Percentiles rank a stretch among this genome's conserved stretches.
Conservation (phyloP, 345 rosid genomes). For the Dipteronia sinensis region DNA sequence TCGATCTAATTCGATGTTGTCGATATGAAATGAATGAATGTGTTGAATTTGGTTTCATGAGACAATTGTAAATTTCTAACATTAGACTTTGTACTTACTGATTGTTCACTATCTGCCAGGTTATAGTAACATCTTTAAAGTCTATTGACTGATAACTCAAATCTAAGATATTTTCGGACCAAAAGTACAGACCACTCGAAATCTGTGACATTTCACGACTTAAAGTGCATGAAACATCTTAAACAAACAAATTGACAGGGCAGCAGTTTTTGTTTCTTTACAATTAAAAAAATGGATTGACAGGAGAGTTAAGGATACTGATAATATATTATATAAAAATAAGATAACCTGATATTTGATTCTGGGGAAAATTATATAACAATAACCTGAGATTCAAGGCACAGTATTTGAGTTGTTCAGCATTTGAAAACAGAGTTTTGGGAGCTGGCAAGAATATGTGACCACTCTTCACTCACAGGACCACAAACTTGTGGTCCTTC, state of each 20-base stretch:
- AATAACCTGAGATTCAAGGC: background rate
- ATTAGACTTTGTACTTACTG: background rate
- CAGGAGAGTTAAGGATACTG: background rate
- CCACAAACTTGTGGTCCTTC: background rate
- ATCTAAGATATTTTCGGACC: no score
- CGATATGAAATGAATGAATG: background rate
- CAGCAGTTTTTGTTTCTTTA: background rate
- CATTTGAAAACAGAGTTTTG: background rate
- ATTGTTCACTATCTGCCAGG: background rate
- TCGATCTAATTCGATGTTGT: no score
- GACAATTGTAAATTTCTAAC: background rate
- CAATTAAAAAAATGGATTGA: background rate
- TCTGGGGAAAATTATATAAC: background rate
- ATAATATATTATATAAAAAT: no score
- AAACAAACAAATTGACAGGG: background rate
- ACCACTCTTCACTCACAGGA: background rate
- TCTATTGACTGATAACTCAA: no score
- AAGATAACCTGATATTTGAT: no score
- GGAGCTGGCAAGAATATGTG: background rate
- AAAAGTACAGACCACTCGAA: no score
- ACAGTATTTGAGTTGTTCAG: background rate
- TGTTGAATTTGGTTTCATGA: background rate
- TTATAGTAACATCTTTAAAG: no score
- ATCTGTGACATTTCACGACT: no score
- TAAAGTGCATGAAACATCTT: background rate